phyloP scores from a whole-genome alignment of 164 flowering plant species.

The Magnolia kwangsiensis region DNA sequence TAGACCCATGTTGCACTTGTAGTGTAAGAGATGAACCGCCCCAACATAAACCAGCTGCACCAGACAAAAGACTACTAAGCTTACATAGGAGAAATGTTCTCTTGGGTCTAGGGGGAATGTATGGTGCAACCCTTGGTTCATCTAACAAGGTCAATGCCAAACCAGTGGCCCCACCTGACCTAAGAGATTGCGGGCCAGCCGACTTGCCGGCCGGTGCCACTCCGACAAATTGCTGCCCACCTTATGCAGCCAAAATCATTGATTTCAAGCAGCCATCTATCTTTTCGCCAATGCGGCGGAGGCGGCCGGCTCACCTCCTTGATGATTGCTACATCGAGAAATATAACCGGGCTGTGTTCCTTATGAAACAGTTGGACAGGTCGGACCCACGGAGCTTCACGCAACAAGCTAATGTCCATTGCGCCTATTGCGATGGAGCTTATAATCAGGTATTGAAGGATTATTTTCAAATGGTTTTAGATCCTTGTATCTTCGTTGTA shows the following conservation, averaged over 20 bases:
- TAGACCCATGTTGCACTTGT: not conserved
- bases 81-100: conserved; percentile 21
- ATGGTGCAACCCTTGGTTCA: conserved; percentile 24
- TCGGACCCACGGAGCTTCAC: conserved; percentile 33
- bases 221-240: conserved; percentile 39
- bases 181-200: conserved; percentile 27
- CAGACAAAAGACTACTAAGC: not conserved
- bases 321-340: conserved; percentile 31
- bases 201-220: conserved; percentile 25
- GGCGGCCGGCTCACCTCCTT: conserved; percentile 41
- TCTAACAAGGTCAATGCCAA: conserved; percentile 22
- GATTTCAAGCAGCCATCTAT: conserved; percentile 33
- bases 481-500: too few species aligned
- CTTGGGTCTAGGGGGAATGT: conserved; percentile 37
- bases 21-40: not conserved
- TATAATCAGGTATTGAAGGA: conserved; percentile 16
- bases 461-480: not conserved
- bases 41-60: too few species aligned
- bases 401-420: conserved; percentile 41
- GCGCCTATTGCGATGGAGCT: conserved; percentile 43
- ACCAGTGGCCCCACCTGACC: conserved; percentile 32
- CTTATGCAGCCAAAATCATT: conserved; percentile 11
- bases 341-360: conserved; percentile 31
- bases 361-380: conserved; percentile 48
- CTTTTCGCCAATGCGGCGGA: conserved; percentile 14